Percentiles rank a stretch among this genome's conserved stretches.
These are phyloP conservation scores for Ceriops decandra DNA, from an alignment of 345 rosid genomes.

Conservation along the genomic window DNA sequence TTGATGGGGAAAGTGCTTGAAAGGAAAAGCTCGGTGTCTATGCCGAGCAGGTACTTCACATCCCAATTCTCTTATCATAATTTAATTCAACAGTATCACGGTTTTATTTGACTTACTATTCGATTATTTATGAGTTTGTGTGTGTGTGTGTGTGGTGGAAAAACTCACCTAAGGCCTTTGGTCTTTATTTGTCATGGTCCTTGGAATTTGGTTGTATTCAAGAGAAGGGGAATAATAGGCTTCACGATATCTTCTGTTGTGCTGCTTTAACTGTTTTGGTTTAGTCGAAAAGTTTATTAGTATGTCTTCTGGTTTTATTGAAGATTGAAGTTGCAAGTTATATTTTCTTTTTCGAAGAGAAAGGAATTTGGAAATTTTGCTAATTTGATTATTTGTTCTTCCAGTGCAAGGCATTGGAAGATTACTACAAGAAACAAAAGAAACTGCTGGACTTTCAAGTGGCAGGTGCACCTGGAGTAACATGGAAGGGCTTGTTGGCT, in stretches of 20 bases:
- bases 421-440: slow-evolving; percentile 69
- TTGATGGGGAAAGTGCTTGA: slow-evolving; percentile 37
- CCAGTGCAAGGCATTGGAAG: slow-evolving; percentile 79
- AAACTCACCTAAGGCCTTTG: background rate
- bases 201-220: background rate
- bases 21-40: slow-evolving; percentile 40
- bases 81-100: background rate
- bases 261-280: background rate
- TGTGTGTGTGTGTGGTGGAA: background rate
- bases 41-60: slow-evolving; percentile 52
- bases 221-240: too few species aligned
- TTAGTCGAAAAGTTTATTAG: background rate
- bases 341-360: background rate
- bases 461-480: slow-evolving; percentile 59
- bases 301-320: background rate
- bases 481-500: slow-evolving; percentile 84
- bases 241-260: background rate
- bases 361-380: background rate
- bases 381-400: slow-evolving; percentile 6
- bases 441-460: slow-evolving; percentile 75
- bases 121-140: background rate
- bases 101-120: background rate
- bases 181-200: background rate
- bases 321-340: background rate
- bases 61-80: background rate